Percentiles rank a stretch among this genome's conserved stretches.
Evolutionary conservation across 179 eudicot genomes (phyloP).

Genomic region (Carnegiea gigantea): DNA sequence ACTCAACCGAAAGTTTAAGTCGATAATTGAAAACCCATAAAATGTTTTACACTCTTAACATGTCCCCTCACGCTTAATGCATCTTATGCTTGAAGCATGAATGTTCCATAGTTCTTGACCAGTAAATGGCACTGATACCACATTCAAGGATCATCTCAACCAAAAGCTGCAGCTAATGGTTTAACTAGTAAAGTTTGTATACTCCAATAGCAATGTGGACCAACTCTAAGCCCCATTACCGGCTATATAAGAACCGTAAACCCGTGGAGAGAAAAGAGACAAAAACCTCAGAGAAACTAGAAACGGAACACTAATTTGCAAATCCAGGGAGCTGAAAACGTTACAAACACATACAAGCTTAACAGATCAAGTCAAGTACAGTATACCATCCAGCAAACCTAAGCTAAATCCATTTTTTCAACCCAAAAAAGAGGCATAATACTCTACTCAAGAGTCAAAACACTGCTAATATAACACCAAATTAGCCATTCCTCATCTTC

Average conservation of each 20-base stretch:
- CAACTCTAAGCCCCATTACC: neutral
- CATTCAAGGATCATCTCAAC: neutral
- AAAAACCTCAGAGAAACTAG: neutral
- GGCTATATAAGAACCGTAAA: neutral
- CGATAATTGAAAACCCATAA: neutral
- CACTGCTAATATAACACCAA: neutral
- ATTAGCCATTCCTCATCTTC: neutral
- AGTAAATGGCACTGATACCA: neutral
- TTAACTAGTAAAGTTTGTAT: neutral
- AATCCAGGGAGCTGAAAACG: neutral
- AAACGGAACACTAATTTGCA: neutral
- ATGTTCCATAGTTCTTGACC: neutral
- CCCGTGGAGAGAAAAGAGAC: neutral
- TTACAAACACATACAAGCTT: neutral
- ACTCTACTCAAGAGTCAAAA: neutral
- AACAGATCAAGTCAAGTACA: conserved; percentile 6
- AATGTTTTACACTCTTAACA: neutral
- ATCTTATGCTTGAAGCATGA: neutral
- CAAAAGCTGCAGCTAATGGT: neutral
- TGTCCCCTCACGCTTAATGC: neutral
- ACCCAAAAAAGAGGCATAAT: neutral
- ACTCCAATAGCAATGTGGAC: neutral
- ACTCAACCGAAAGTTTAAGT: neutral
- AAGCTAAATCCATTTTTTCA: neutral
- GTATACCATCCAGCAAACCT: neutral